Evolutionary conservation across 2,329 filamentous ascomycete genomes (phyloP), one percentile per base, ranked within the genome.

Genomic region (Beauveria sp.): DNA sequence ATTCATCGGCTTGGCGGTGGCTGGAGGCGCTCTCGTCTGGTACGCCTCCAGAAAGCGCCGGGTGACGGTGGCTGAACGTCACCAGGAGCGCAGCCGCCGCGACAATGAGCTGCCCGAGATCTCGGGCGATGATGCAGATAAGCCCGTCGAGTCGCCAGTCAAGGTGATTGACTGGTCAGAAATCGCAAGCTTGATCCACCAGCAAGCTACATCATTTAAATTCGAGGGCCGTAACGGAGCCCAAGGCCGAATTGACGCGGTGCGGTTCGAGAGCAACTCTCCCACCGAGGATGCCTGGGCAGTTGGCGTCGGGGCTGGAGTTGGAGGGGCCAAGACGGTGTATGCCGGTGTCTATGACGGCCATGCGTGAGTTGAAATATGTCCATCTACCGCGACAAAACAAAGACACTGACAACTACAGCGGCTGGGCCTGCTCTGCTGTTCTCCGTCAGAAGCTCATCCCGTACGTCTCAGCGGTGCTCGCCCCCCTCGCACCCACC

Each of bases 281-380:
- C 73, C 72, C 0, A 68, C 72, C 5, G 74, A 76, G 63, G 74
- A 75, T 38, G 66, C 73, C 24, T 75, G 72, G 72, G 67, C 70
- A 18, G 63, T 73, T 2, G 71, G 67, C 10, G 52, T 72, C 14
- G 73, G 68, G 0, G 66, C 67, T 16, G 73, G 74, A 0, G 64
- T 73, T 0, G 71, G 67, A 1, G 69, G 68, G 1, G 63, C 57
- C 2, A 64, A 66, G 28, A 69, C 70, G 0, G 50, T 75, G 34
- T 76, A 66, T 53, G 70, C 71, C 38, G 76, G 75, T 8, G 74
- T 82, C 10, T 80, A 76, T 57, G 79, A 83, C 62, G 80, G 80
- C 0, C 80, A 82, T 63, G 78, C 76, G 75, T 78, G 61, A 72
- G 75, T 73, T 8, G 8, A 6, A 2, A 43, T 0, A 38, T 20